Conservation (phyloP, 2,329 filamentous ascomycete species). For the Fusarium scirpi region DNA sequence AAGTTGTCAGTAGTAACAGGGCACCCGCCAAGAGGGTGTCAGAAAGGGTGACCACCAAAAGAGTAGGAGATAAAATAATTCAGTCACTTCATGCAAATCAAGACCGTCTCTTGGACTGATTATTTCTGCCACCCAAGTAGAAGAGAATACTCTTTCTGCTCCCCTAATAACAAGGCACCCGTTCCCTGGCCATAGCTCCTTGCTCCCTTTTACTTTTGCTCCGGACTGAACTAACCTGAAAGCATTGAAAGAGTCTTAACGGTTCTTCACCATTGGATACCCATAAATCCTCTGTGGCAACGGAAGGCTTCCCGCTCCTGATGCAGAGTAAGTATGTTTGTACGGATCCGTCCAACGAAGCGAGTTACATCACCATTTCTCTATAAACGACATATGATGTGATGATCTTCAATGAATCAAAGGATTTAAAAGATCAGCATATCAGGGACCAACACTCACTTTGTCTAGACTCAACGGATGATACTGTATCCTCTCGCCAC, state of each 20-base stretch:
- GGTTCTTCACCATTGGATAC: background rate
- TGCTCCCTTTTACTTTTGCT: background rate
- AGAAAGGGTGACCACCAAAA: background rate
- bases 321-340: background rate
- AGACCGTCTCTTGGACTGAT: accelerated
- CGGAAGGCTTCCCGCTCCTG: background rate
- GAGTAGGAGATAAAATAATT: background rate
- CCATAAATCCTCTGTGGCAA: background rate
- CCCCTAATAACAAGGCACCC: background rate
- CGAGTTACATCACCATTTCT: background rate
- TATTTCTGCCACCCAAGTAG: background rate
- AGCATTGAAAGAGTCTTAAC: slow-evolving; percentile 2
- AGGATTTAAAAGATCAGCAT: background rate
- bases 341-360: slow-evolving; percentile 15
- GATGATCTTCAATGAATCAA: background rate
- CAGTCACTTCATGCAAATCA: background rate
- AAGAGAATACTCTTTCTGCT: background rate
- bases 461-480: background rate
- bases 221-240: slow-evolving; percentile 8
- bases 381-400: background rate
- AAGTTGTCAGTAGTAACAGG: background rate
- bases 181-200: slow-evolving; percentile 22
- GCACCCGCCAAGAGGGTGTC: background rate
- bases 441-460: slow-evolving; percentile 1
- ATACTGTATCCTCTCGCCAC: slow-evolving; percentile 1